Base-by-base conservation (phyloP, 805 yeast species). In the Kodamaea hsintzibuensis region DNA sequence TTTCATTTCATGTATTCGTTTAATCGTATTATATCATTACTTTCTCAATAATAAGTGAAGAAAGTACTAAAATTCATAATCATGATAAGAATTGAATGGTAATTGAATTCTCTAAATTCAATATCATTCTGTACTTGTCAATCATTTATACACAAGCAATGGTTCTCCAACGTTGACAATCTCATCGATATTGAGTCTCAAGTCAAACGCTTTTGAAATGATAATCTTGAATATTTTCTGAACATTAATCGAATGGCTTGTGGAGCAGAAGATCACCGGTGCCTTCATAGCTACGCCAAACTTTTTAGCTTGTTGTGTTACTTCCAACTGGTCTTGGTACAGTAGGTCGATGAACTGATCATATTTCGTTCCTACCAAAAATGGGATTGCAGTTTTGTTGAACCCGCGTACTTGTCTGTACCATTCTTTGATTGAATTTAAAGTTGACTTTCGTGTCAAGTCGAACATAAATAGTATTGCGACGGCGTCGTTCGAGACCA, bases 351-450 rank as follows among this genome's bases (percentile, higher is more conserved):
- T 84, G 68, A 93, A 92, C 57, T 85, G 73, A 67, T 93, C 99
- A 70, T 89, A 93, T 67, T 93, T 93, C 1, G 99, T 93, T 2
- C 99, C 99, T 1, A 93, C 88, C 46, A 93, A 76, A 55, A 93
- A 82, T 2, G 98, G 97, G 47, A 93, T 88, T 7, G 98, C 97
- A 0, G 92, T 87, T 65, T 86, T 84, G 71, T 93, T 93, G 66
- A 90, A 86, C 0, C 96, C 96, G 50, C 96, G 76, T 0, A 96
- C 93, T 65, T 89, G 96, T 56, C 96, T 77, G 67, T 91, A 93
- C 99, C 98, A 93, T 63, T 91, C 97, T 65, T 90, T 89, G 51
- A 93, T 80, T n/a, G 92, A 86, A 65, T 88, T 88, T 51, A 93
- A 77, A 0, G 97, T 90, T 25, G 91, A 83, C 58, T 88, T 89